phyloP scores from a whole-genome alignment of 257 asterid species.

The Solanum gandarillasii region DNA sequence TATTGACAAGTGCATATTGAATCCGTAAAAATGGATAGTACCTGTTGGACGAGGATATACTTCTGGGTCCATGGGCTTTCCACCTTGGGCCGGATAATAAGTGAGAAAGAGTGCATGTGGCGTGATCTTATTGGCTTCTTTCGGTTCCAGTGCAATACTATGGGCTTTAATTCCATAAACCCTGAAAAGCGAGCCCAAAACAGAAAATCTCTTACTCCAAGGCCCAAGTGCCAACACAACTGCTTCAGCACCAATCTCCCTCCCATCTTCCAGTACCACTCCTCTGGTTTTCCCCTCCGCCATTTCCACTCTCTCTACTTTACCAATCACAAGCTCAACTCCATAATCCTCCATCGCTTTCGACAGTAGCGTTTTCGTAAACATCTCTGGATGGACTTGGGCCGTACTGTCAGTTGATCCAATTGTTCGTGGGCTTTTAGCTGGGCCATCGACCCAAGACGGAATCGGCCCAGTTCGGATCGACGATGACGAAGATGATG shows the following conservation, averaged over 20 bases:
- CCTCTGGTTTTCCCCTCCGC: constrained; percentile 46
- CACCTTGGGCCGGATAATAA: constrained; percentile 54
- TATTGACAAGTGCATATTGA: no score
- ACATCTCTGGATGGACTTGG: constrained; percentile 76
- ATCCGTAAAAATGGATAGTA: not conserved
- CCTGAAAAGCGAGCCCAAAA: constrained; percentile 41
- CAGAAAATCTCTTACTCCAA: constrained; percentile 50
- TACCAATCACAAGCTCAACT: constrained; percentile 54
- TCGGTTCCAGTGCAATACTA: constrained; percentile 70
- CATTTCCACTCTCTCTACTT: constrained; percentile 44
- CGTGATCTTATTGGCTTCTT: constrained; percentile 27
- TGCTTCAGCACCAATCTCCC: constrained; percentile 44
- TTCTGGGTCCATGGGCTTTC: constrained; percentile 70
- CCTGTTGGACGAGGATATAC: constrained; percentile 95
- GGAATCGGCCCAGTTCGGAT: constrained; percentile 30
- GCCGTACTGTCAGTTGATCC: constrained; percentile 77
- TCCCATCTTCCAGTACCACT: constrained; percentile 58
- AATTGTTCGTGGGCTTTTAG: constrained; percentile 46
- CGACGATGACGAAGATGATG: not conserved
- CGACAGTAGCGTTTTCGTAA: constrained; percentile 40
- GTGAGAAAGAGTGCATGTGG: constrained; percentile 61
- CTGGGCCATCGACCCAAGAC: constrained; percentile 67
- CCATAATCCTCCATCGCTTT: constrained; percentile 68
- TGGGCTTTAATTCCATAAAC: constrained; percentile 70
- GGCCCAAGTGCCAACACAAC: constrained; percentile 89